A percentile compares a stretch with the other conserved stretches of the same genome.
These are phyloP conservation scores for Solanum megistacrolobum DNA, from an alignment of 257 asterid species.

Conservation along the genomic window DNA sequence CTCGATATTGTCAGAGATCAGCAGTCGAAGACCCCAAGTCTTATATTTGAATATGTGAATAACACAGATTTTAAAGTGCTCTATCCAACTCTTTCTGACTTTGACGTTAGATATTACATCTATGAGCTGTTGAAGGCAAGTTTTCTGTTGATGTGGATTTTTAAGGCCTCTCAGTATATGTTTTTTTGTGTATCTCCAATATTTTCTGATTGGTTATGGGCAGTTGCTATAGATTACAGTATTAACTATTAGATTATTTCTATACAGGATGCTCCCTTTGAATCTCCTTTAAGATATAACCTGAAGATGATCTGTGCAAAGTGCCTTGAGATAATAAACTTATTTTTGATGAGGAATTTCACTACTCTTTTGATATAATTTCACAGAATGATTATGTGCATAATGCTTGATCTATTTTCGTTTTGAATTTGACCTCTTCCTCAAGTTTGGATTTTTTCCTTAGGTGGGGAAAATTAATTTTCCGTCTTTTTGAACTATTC, in stretches of 20 bases:
- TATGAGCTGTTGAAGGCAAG: constrained; percentile 9
- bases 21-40: constrained; percentile 10
- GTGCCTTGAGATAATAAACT: background rate
- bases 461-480: background rate
- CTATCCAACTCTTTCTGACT: constrained; percentile 6
- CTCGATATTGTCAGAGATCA: constrained; percentile 8
- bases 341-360: background rate
- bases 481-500: background rate
- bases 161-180: background rate
- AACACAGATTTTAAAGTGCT: constrained; percentile 12
- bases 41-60: constrained; percentile 8
- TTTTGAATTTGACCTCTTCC: background rate
- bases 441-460: background rate
- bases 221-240: background rate
- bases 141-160: background rate
- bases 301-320: background rate
- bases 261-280: background rate
- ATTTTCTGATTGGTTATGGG: background rate
- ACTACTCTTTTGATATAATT: background rate
- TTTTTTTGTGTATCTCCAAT: background rate
- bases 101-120: constrained; percentile 6
- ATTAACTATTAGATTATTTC: background rate
- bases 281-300: background rate
- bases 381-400: background rate
- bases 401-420: background rate